Base-by-base conservation (phyloP, 257 asterid species). In the Catharanthus roseus region DNA sequence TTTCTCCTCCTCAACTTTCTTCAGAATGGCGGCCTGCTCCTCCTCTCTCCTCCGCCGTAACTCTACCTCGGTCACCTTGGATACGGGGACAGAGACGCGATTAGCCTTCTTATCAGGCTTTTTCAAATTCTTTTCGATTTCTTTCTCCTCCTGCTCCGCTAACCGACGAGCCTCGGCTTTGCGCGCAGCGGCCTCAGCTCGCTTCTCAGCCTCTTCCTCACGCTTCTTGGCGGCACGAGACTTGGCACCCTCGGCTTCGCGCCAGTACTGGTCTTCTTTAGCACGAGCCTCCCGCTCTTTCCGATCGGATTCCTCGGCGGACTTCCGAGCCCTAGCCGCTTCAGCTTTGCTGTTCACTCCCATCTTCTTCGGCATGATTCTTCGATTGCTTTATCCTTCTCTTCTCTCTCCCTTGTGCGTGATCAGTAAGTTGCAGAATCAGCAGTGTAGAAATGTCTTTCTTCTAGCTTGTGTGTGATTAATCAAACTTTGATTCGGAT, bases 201-300 rank as follows among this genome's bases (percentile, higher is more conserved):
- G 78, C 81, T 91, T 91, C 89, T 85, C 90, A 34, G 96, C 89
- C 53, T 91, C 96, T 81, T 88, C 97, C 70, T 93, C 96, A 8
- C 90, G 90, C 77, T 91, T 93, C 86, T 93, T 91, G 31, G 99
- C 86, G 36, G 99, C 96, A 58, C 89, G 87, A 13, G 97, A 86
- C 80, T 89, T 93, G 70, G 80, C 80, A n/a, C 95, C 98, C 82
- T 91, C 96, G 57, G 97, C 97, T 75, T 89, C 96, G 50, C 88
- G 93, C 99, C 99, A 93, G 86, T 86, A 93, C 75, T 83, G 86
- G 0, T 93, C 99, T 77, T 93, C 99, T 64, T 93, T 93, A 10
- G 88, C 88, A 31, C 81, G 85, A 47, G 87, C 31, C 44, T 88
- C 99, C 33, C 92, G 96, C 10, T 84, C 93, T 68, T 89, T 89